These are phyloP conservation scores for Coniella vitis DNA, from an alignment of 2,329 filamentous ascomycete genomes.

Conservation along the genomic window DNA sequence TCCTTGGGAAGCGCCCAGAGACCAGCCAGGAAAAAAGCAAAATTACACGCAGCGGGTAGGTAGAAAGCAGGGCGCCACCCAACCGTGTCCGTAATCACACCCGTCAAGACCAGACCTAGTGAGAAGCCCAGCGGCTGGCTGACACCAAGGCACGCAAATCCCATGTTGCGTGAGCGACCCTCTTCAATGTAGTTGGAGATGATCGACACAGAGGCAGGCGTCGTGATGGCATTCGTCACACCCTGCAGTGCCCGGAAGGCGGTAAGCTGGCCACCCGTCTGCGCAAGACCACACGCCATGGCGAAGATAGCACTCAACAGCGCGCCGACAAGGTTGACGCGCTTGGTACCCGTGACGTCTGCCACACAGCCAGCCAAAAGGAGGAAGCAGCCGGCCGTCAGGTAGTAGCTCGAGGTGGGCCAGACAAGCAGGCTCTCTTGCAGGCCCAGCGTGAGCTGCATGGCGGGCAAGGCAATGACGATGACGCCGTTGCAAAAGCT, in stretches of 20 bases:
- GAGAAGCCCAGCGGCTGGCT: slow-evolving; percentile 43
- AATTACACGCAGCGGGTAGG: slow-evolving; percentile 27
- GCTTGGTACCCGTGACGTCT: slow-evolving; percentile 29
- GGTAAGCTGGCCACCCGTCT: slow-evolving; percentile 28
- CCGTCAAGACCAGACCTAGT: slow-evolving; percentile 42
- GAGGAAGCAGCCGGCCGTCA: slow-evolving; percentile 30
- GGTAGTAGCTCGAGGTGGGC: slow-evolving; percentile 30
- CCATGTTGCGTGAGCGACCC: slow-evolving; percentile 32
- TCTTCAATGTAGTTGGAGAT: slow-evolving; percentile 25
- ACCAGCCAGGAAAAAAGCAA: slow-evolving; percentile 29
- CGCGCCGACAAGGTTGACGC: slow-evolving; percentile 28
- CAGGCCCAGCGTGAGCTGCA: slow-evolving; percentile 30
- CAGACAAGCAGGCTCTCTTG: slow-evolving; percentile 30
- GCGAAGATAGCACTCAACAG: slow-evolving; percentile 25
- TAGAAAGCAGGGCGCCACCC: slow-evolving; percentile 45
- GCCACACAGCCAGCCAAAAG: slow-evolving; percentile 33
- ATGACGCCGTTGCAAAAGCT: slow-evolving; percentile 28
- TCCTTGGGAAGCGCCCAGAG: slow-evolving; percentile 30
- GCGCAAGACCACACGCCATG: slow-evolving; percentile 26
- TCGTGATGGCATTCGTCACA: slow-evolving; percentile 29
- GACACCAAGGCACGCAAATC: slow-evolving; percentile 37
- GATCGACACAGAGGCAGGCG: slow-evolving; percentile 30
- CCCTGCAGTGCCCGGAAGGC: slow-evolving; percentile 34
- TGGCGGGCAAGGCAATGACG: slow-evolving; percentile 33
- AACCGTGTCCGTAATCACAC: slow-evolving; percentile 37